Evolutionary conservation across 495 filamentous ascomycete genomes (phyloP), one percentile per base, ranked within the genome.

Genomic region (Neurospora hispaniola): DNA sequence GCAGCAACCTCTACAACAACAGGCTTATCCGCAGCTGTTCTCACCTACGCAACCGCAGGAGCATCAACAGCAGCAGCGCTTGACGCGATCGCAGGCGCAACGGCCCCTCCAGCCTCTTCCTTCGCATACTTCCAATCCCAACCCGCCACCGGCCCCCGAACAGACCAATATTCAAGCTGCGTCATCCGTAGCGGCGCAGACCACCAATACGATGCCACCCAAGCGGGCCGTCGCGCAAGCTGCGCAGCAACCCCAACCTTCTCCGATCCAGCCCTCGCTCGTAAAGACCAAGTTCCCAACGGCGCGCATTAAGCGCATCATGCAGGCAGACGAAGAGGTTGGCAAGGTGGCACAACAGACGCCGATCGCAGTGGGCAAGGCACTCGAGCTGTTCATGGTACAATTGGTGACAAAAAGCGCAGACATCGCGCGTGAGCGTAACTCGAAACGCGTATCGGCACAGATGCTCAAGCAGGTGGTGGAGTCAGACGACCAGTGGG

Each of bases 291-390:
- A 98, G 75, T 99, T 99, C 78, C 96, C 96, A 4, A 97, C 98
- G 42, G 96, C 96, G 72, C 89, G 96, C 69, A 99, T 98, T 81
- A 99, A 99, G 88, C 91, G 96, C 70, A 98, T 99, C 74, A 98
- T 99, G 96, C 96, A 99, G 82, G 96, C 96, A 8, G 96, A 99
- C 78, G 96, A 99, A 78, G 96, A 99, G 82, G 94, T 99, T 3
- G 96, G 96, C 48, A 99, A 99, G 83, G 96, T 99, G 4, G 94
- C 96, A 9, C 96, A 98, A 82, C 95, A 97, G 31, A 97, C 94
- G 6, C 94, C 94, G 3, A 94, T 96, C 77, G 94, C 92, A 69
- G 94, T 98, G 70, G 93, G 94, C 75, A 98, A 98, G 83, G 96
- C 96, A 31, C 85, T 99, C 4, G 96, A 99, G 83, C 86, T 99